Base-by-base conservation (phyloP, 805 yeast genomes). In the Citeromyces matritensis region DNA sequence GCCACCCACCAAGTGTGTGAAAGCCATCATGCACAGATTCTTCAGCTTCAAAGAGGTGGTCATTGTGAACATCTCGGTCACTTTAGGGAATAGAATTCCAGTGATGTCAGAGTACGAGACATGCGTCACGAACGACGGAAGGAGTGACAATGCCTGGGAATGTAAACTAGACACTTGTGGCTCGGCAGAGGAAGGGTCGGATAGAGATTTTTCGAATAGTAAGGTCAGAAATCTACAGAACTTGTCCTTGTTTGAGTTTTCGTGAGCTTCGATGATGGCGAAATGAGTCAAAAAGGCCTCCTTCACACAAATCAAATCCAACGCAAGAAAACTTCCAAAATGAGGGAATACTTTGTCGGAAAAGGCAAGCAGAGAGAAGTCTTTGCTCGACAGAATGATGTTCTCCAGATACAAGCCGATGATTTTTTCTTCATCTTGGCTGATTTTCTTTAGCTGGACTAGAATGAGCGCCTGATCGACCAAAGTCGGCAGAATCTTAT, bases 1-100 rank as follows among this genome's bases (percentile, higher is more conserved):
- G 6, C 47, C 54, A 26, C 40, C 40, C 11, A 81, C 65, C 43
- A 85, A 53, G 30, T 56, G 45, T 9, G 67, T 61, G 42, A 85
- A 73, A 1, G 81, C 63, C 12, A 62, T 55, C 14, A 84, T 60
- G 2, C 91, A 69, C 10, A 70, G 63, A 11, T 78, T 57, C 44
- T 91, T 88, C 17, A 91, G 79, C 4, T 80, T 72, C 23, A 86
- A 58, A 19, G 91, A 72, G 0, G 86, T 82, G 1, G 98, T 91
- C 29, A 83, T 78, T 25, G 84, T 69, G 53, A 88, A 91, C 6
- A 83, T 65, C 29, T 63, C 65, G 29, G 83, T 68, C 11, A 84
- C 58, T 29, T 72, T 55, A 2, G 95, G 94, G 48, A 81, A 71
- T n/a, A 85, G 56, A 23, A 70, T 69, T 41, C 73, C 76, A 41